A percentile compares a stretch with the other conserved stretches of the same genome.
Evolutionary conservation across 1,284 basidiomycete genomes (phyloP).

Genomic region (Ganoderma resinaceum): DNA sequence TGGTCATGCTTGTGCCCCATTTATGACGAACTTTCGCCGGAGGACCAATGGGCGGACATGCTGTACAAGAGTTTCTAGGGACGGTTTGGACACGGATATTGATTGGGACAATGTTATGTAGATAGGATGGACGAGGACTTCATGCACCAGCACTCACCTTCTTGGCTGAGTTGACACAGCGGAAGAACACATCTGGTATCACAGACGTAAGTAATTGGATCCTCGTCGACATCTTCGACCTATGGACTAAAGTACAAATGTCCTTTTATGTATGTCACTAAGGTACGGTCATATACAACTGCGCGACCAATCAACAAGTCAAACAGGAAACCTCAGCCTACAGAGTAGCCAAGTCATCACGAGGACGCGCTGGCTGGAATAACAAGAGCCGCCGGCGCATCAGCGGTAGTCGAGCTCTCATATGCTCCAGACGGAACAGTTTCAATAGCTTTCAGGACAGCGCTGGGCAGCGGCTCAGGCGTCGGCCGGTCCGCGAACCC

Average conservation of each 20-base stretch:
- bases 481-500: not conserved
- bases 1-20: constrained; percentile 31
- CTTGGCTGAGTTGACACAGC: no score
- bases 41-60: not conserved
- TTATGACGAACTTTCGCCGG: constrained; percentile 20
- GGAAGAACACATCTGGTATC: no score
- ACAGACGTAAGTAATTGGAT: not conserved
- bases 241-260: not conserved
- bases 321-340: not conserved
- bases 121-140: not conserved
- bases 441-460: not conserved
- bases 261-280: not conserved
- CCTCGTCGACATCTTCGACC: not conserved
- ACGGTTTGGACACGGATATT: not conserved
- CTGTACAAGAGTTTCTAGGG: not conserved
- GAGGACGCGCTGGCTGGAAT: not conserved
- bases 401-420: not conserved
- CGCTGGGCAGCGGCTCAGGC: not conserved
- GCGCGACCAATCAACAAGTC: not conserved
- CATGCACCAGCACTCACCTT: not conserved
- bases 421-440: not conserved
- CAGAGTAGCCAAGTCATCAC: not conserved
- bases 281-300: not conserved
- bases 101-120: not conserved
- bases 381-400: not conserved